Evolutionary conservation across 1,284 basidiomycete genomes (phyloP).

Genomic region (Marasmius oreades): DNA sequence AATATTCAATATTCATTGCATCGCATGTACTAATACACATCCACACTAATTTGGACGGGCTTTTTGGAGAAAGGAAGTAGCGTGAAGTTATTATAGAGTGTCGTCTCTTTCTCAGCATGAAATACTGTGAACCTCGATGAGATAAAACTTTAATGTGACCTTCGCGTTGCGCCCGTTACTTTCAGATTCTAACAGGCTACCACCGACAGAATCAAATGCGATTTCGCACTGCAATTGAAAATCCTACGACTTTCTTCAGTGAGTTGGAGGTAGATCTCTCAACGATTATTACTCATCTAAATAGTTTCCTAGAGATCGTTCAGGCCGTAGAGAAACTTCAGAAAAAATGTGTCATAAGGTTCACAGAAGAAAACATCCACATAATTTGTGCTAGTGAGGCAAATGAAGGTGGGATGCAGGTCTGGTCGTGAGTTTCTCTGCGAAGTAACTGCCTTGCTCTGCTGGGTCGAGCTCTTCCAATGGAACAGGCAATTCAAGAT

Average conservation of each 20-base stretch:
- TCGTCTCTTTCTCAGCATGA: too few relatives aligned
- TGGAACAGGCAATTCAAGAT: constrained; percentile 53
- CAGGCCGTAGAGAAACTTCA: constrained; percentile 81
- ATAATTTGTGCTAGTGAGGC: constrained; percentile 82
- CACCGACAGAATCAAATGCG: constrained; percentile 49
- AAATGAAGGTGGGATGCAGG: constrained; percentile 83
- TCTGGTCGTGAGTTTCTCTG: constrained; percentile 79
- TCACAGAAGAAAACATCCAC: constrained; percentile 72
- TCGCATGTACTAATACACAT: too few relatives aligned
- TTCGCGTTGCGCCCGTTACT: too few relatives aligned
- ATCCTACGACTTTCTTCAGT: constrained; percentile 61
- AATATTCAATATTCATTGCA: too few relatives aligned
- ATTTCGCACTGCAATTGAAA: constrained; percentile 60
- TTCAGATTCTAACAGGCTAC: too few relatives aligned
- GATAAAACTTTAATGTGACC: too few relatives aligned
- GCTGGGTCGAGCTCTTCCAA: background rate
- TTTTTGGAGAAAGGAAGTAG: too few relatives aligned
- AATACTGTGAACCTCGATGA: too few relatives aligned
- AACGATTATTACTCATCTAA: background rate
- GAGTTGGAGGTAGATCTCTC: constrained; percentile 19
- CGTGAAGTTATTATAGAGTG: too few relatives aligned
- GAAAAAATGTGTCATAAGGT: constrained; percentile 79
- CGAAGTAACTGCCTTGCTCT: background rate
- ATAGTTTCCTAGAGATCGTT: constrained; percentile 51
- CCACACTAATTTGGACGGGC: too few relatives aligned